Conservation (phyloP, 2,329 filamentous ascomycete genomes). For the Fusarium miscanthi region DNA sequence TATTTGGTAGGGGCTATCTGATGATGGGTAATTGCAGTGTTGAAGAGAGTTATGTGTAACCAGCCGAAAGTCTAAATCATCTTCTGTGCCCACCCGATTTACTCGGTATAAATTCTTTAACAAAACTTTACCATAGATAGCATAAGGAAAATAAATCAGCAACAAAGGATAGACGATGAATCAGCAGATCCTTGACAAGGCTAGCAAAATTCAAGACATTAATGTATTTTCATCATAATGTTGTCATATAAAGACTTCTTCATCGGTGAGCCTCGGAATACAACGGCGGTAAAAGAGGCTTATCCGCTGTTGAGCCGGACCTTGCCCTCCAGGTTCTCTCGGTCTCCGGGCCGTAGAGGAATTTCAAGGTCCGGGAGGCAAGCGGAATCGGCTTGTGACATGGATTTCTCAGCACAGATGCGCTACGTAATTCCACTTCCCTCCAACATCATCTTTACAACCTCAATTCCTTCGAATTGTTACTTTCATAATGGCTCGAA, state of each 20-base stretch:
- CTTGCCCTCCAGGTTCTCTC: constrained; percentile 25
- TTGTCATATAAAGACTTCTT: not conserved
- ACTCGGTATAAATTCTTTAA: not conserved
- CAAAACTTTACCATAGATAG: not conserved
- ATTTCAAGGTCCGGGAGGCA: constrained; percentile 39
- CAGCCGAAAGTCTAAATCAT: not conserved
- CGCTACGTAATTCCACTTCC: constrained; percentile 31
- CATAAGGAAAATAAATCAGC: not conserved
- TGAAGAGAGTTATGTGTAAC: not conserved
- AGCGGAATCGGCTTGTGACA: constrained; percentile 38
- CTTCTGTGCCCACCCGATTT: not conserved
- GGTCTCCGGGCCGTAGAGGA: constrained; percentile 36
- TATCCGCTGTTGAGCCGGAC: constrained; percentile 26
- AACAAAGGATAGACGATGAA: not conserved
- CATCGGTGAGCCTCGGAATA: not conserved
- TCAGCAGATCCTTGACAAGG: not conserved
- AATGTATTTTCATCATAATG: not conserved
- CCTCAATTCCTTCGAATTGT: constrained; percentile 1
- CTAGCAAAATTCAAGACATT: accelerated
- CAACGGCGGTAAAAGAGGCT: not conserved
- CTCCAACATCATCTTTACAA: constrained; percentile 18
- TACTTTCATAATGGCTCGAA: constrained; percentile 46
- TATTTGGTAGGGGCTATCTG: not conserved
- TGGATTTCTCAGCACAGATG: constrained; percentile 45
- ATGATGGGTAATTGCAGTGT: not conserved